These are phyloP conservation scores for Cryptococcus amylolentus DNA, from an alignment of 1,284 basidiomycete genomes.

Conservation along the genomic window DNA sequence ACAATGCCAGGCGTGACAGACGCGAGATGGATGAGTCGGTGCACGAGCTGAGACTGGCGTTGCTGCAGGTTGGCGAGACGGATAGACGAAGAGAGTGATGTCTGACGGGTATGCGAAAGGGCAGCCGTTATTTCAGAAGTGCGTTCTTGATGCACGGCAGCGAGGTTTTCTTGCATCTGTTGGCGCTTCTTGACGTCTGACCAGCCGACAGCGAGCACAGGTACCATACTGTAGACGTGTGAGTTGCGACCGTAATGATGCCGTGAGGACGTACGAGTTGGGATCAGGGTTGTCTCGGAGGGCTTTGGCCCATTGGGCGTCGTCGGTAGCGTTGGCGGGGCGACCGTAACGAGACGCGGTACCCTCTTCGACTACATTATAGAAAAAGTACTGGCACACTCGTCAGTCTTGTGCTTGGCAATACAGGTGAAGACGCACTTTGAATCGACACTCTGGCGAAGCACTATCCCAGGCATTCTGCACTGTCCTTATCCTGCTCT, in stretches of 20 bases:
- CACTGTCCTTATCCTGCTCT: constrained; percentile 64
- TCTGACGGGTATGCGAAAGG: constrained; percentile 61
- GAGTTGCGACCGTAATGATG: background rate
- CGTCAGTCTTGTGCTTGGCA: background rate
- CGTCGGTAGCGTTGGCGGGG: constrained; percentile 69
- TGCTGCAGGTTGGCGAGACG: constrained; percentile 65
- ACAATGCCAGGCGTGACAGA: constrained; percentile 76
- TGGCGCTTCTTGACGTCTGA: constrained; percentile 76
- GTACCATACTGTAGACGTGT: constrained; percentile 62
- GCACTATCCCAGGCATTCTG: constrained; percentile 68
- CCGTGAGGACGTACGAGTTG: constrained; percentile 26
- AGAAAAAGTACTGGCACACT: constrained; percentile 69
- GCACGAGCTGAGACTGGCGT: constrained; percentile 67
- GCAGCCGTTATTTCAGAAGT: constrained; percentile 69
- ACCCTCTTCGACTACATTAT: constrained; percentile 75
- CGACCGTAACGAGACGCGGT: constrained; percentile 68
- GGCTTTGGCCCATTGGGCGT: constrained; percentile 75
- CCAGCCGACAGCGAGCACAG: constrained; percentile 75
- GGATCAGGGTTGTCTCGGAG: constrained; percentile 78
- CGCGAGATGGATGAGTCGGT: constrained; percentile 68
- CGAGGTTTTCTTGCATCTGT: constrained; percentile 69
- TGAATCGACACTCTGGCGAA: constrained; percentile 72
- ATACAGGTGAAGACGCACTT: constrained; percentile 54
- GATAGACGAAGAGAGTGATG: constrained; percentile 65
- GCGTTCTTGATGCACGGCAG: constrained; percentile 66